Evolutionary conservation across 192 early-diverging fungal genomes (phyloP), one percentile per base, ranked within the genome.

Genomic region (Fimicolochytrium jonesii): DNA sequence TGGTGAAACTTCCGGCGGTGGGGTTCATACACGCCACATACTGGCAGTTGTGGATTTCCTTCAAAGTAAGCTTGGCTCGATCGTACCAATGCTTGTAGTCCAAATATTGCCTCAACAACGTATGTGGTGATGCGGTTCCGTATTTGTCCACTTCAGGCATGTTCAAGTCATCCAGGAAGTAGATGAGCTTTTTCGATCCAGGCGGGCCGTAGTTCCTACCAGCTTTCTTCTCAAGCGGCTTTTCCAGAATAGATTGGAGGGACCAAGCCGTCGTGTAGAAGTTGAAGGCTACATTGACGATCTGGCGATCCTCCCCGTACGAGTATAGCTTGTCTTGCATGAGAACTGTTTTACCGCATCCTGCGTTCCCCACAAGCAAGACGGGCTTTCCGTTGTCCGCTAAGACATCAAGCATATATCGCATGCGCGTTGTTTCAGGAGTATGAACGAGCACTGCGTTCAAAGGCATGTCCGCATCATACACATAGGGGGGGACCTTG

Each of bases 141-240:
- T 86, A 86, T 48, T 84, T 84, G 70, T 86, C 84, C 11, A 86
- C 84, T 57, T 86, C 84, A 5, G 84, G 84, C 84, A 86, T 86
- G 67, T 86, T 86, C 15, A 86, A 67, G 59, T 86, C 84, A 64
- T 86, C 84, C 41, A 86, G 46, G 71, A 86, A 85, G 64, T 86
- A 86, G 53, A 86, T 83, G 44, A 86, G 58, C 60, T 86, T 86
- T 64, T 77, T 83, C 13, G 69, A 77, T 4, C 84, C 83, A 3
- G 82, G 82, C 17, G 84, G 84, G 20, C 82, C 84, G 58, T 82
- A 86, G 58, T 85, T 86, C 13, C 78, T 56, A 67, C 84, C 84
- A 9, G 84, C 84, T 45, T 86, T 86, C 64, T 86, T 86, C 59
- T 86, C 84, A 3, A 86, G 54, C 2, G 84, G 84, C 65, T 86